Evolutionary conservation across 2,329 filamentous ascomycete species (phyloP), one percentile per base, ranked within the genome.

Genomic region (Anisogramma anomala): DNA sequence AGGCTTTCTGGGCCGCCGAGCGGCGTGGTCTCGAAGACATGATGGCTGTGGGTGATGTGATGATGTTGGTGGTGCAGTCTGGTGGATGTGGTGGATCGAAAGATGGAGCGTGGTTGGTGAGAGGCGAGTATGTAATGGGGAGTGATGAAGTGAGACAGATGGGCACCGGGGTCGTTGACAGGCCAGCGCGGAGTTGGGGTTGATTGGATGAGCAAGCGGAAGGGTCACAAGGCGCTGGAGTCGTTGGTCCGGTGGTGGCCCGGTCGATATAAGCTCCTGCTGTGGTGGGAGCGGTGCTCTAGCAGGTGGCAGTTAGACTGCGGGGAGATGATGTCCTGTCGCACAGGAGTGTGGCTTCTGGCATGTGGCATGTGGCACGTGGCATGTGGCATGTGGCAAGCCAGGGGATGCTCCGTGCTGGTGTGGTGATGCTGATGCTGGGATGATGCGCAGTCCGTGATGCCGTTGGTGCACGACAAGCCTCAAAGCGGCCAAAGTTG

Each of bases 11-110:
- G 50, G 65, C 65, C 18, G 65, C 65, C 33, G 64, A 65, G 51
- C 65, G 62, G 42, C 65, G 67, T 31, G 70, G 69, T 43, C 70
- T 66, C 23, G 64, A 61, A 33, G 66, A 50, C 69, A 72, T 72
- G 47, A 43, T 20, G 39, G 27, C 14, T 14, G 2, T 13, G 17
- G 27, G n/a, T 25, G 18, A 23, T 28, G 25, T 31, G 27, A 17
- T 7, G 13, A 39, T 13, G 18, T 17, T 20, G 23, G n/a, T 14
- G 11, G 20, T 14, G 13, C 33, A n/a, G 11, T 9, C 17, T 23
- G 33, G 15, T 4, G 20, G 43, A 33, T 30, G 35, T 30, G 31
- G 13, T 27, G 27, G 3, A 13, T 15, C 25, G 42, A 34, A 23
- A 28, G 20, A 10, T 25, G 32, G 27, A 34, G 31, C 27, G 32